phyloP scores from a whole-genome alignment of 116 monocot species.

The Phalaenopsis hybrid region DNA sequence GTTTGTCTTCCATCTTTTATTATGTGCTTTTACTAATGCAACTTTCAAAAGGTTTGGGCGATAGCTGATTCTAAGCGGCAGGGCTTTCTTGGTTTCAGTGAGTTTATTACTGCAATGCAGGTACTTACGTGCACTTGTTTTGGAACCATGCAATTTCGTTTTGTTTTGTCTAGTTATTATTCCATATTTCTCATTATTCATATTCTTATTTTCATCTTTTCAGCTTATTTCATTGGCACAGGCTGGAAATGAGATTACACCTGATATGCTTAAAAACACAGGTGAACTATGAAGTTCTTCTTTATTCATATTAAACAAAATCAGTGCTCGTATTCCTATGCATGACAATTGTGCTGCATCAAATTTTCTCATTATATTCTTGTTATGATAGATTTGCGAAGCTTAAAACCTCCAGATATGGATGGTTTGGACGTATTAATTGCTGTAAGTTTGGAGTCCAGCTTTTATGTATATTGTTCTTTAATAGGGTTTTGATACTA shows the following conservation, averaged over 20 bases:
- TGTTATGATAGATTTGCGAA: conserved; percentile 29
- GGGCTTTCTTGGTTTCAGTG: conserved; percentile 65
- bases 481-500: conserved; percentile 1
- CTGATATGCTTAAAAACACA: conserved; percentile 33
- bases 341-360: background rate
- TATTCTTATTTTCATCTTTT: conserved; percentile 2
- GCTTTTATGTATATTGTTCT: background rate
- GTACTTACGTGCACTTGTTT: conserved; percentile 8
- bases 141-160: background rate
- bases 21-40: background rate
- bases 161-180: background rate
- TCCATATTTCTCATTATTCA: background rate
- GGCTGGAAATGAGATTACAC: conserved; percentile 59
- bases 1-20: background rate
- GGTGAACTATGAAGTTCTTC: conserved; percentile 25
- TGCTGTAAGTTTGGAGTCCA: conserved; percentile 25
- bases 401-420: conserved; percentile 45
- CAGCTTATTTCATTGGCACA: conserved; percentile 78
- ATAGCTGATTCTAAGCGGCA: conserved; percentile 76
- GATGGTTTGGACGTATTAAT: conserved; percentile 55
- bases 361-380: conserved; percentile 1
- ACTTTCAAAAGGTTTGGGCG: conserved; percentile 60
- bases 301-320: background rate
- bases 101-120: conserved; percentile 79
- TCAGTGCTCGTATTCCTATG: background rate